Evolutionary conservation across 148 eudicot genomes (phyloP).

Genomic region (Rhododendron vialii): DNA sequence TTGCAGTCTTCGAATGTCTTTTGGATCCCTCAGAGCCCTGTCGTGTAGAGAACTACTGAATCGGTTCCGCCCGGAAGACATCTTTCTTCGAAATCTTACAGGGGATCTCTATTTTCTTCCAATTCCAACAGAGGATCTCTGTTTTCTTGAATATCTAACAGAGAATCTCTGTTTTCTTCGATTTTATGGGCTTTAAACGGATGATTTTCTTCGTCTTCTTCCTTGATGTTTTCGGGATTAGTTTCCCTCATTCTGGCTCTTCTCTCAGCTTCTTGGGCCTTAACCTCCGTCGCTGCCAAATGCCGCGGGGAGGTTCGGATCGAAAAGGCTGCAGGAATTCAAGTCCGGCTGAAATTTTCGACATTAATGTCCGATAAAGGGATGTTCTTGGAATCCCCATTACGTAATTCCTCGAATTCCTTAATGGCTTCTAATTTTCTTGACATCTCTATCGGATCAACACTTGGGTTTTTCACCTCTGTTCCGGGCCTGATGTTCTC

Average conservation of each 20-base stretch:
- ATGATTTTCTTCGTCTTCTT: conserved; percentile 2
- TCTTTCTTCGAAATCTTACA: conserved; percentile 47
- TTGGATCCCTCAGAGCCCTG: conserved; percentile 52
- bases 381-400: not conserved
- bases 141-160: not conserved
- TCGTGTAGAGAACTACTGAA: conserved; percentile 60
- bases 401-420: not conserved
- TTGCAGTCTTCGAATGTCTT: conserved; percentile 74
- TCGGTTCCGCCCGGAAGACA: conserved; percentile 63
- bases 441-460: not conserved
- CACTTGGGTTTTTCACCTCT: conserved; percentile 5
- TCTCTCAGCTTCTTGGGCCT: conserved; percentile 37
- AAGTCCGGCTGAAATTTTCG: conserved; percentile 54
- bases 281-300: conserved; percentile 57
- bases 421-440: not conserved
- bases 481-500: conserved; percentile 13
- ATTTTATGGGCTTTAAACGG: conserved; percentile 25
- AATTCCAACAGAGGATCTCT: not conserved
- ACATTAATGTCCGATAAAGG: conserved; percentile 38
- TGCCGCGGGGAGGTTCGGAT: conserved; percentile 62
- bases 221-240: conserved; percentile 14
- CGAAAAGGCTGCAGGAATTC: conserved; percentile 59
- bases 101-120: conserved; percentile 21
- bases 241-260: conserved; percentile 19
- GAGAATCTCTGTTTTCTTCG: not conserved